Evolutionary conservation across 495 filamentous ascomycete genomes (phyloP).

Genomic region (Xylaria intraflava): DNA sequence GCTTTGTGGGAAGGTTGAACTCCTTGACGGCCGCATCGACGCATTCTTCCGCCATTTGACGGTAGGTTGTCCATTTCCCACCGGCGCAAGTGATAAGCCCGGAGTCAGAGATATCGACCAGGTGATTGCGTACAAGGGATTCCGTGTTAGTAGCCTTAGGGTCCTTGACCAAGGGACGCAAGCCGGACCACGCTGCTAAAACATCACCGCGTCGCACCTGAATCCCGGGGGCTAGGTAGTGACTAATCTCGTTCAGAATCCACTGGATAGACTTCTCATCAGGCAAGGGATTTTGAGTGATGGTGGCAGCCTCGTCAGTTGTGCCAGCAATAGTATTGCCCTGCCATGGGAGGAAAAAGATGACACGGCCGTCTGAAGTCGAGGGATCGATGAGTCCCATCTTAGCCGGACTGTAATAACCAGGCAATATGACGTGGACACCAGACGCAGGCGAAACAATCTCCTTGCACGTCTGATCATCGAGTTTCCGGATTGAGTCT

Average conservation of each 20-base stretch:
- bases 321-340: constrained; percentile 98
- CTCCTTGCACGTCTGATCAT: constrained; percentile 62
- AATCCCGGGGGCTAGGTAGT: constrained; percentile 88
- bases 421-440: constrained; percentile 90
- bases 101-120: constrained; percentile 78
- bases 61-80: constrained; percentile 98
- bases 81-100: constrained; percentile 93
- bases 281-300: constrained; percentile 77
- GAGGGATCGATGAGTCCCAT: constrained; percentile 96
- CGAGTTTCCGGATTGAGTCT: constrained; percentile 87
- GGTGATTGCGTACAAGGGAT: constrained; percentile 90
- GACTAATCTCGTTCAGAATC: constrained; percentile 87
- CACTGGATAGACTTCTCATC: constrained; percentile 92
- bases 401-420: constrained; percentile 88
- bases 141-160: constrained; percentile 91
- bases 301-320: constrained; percentile 79
- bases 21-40: constrained; percentile 81
- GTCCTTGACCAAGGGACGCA: constrained; percentile 88
- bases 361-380: constrained; percentile 92
- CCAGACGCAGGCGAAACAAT: constrained; percentile 93
- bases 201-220: constrained; percentile 91
- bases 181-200: constrained; percentile 91
- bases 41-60: constrained; percentile 96
- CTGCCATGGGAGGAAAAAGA: constrained; percentile 99
- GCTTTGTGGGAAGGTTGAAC: constrained; percentile 63